Evolutionary conservation across 352 stramenopile genomes (phyloP), one percentile per base, ranked within the genome.

Genomic region (Lagenidium giganteum): DNA sequence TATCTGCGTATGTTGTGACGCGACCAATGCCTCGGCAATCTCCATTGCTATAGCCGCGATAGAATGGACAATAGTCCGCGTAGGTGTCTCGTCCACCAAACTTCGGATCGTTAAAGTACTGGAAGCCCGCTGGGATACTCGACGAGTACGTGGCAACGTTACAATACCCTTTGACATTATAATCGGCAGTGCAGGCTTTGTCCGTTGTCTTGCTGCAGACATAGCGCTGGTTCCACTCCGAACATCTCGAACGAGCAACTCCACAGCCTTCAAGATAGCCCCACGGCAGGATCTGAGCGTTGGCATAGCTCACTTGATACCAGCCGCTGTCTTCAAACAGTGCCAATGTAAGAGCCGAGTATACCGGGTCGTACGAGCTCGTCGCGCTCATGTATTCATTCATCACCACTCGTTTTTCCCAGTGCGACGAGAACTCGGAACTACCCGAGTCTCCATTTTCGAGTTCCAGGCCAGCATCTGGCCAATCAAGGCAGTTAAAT

Each of bases 301-400:
- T 53, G 8, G 57, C 55, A 48, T 83, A 90, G 34, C 61, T 76
- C 24, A 85, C 74, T 42, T 83, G 67, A 45, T 92, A 92, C 80
- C 80, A 92, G 3, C 80, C 77, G 39, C 70, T 87, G 47, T 92
- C 80, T 47, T 84, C 77, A 49, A 92, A 90, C 25, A 92, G 47
- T 11, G 80, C 77, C 0, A 92, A 49, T 13, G 80, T 90, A 18
- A 92, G 57, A 6, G 69, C 59, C 22, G 74, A 88, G 31, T 83
- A 88, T 1, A 92, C 77, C 1, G 71, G 68, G 36, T 87, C 82
- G 41, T 86, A 83, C 32, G 73, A 67, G 25, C 67, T 84, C 18
- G 75, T 88, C 11, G 77, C 76, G 24, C 70, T 90, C 80, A 92
- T 92, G 47, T 87, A 89, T 53, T 92, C 80, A 28, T 92, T 88